These are phyloP conservation scores for Xylariaceae sp. DNA, from an alignment of 2,329 filamentous ascomycete genomes.

Conservation along the genomic window DNA sequence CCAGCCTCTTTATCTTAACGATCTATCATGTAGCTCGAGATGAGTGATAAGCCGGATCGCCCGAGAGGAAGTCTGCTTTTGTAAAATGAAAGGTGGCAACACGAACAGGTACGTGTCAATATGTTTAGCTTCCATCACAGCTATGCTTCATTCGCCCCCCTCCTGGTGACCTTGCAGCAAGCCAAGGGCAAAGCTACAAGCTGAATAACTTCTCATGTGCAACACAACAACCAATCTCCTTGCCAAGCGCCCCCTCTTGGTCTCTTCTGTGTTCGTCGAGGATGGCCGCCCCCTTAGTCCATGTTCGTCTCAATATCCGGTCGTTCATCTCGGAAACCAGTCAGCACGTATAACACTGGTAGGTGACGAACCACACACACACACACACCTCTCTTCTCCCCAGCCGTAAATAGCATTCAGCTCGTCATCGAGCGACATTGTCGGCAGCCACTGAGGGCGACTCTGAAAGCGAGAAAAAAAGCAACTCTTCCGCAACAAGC, in stretches of 20 bases:
- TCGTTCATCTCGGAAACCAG: constrained; percentile 8
- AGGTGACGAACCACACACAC: neutral
- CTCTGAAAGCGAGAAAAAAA: constrained; percentile 15
- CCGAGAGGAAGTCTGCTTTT: constrained; percentile 16
- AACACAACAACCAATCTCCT: constrained; percentile 8
- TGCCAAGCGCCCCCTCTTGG: constrained; percentile 4
- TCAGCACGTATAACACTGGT: constrained; percentile 1
- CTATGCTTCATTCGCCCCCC: constrained; percentile 16
- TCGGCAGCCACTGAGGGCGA: constrained; percentile 3
- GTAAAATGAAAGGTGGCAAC: neutral
- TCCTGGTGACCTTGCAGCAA: constrained; percentile 19
- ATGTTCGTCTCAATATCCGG: constrained; percentile 9
- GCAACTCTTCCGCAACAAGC: constrained; percentile 28
- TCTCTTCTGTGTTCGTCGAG: neutral
- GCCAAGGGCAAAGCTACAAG: constrained; percentile 13
- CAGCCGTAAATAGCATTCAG: neutral
- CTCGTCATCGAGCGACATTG: constrained; percentile 8
- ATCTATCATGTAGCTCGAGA: constrained; percentile 24
- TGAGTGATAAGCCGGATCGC: constrained; percentile 21
- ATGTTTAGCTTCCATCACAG: constrained; percentile 13
- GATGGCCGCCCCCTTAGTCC: constrained; percentile 4
- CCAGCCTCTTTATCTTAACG: constrained; percentile 5
- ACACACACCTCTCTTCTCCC: neutral
- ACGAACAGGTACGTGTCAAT: constrained; percentile 4
- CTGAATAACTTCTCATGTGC: constrained; percentile 12